phyloP scores from a whole-genome alignment of 106 monocot genomes.

The Platanthera guangdongensis region DNA sequence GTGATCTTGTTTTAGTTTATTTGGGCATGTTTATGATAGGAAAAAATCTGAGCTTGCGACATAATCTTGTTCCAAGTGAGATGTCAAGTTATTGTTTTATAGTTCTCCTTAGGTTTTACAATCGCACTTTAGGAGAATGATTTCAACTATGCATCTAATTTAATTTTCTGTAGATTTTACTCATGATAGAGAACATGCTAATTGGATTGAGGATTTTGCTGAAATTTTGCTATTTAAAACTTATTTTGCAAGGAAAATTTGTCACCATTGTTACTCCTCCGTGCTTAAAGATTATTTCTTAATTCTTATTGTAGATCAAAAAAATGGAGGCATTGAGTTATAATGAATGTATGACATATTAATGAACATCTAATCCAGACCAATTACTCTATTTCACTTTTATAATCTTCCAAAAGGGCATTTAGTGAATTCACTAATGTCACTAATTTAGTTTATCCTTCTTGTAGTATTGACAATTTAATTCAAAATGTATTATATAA shows the following conservation, averaged over 20 bases:
- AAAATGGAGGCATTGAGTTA: background rate
- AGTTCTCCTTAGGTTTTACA: background rate
- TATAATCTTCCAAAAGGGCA: background rate
- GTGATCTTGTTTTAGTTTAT: background rate
- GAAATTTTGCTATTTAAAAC: background rate
- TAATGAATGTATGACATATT: background rate
- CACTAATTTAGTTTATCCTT: background rate
- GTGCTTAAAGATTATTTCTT: background rate
- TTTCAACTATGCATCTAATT: background rate
- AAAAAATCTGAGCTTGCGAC: background rate
- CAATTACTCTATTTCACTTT: background rate
- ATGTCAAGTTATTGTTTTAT: background rate
- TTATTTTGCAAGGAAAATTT: background rate
- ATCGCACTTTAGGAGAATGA: background rate
- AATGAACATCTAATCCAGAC: background rate
- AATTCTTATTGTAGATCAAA: background rate
- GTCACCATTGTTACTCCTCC: background rate
- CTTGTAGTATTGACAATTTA: background rate
- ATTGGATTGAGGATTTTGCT: background rate
- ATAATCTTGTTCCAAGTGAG: background rate
- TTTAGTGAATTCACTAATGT: background rate
- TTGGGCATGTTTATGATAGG: background rate
- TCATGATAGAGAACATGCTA: background rate
- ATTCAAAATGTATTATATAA: background rate
- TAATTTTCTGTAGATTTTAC: background rate